Evolutionary conservation across 306 rosid genomes (phyloP).

Genomic region (Cicer chorassanicum): DNA sequence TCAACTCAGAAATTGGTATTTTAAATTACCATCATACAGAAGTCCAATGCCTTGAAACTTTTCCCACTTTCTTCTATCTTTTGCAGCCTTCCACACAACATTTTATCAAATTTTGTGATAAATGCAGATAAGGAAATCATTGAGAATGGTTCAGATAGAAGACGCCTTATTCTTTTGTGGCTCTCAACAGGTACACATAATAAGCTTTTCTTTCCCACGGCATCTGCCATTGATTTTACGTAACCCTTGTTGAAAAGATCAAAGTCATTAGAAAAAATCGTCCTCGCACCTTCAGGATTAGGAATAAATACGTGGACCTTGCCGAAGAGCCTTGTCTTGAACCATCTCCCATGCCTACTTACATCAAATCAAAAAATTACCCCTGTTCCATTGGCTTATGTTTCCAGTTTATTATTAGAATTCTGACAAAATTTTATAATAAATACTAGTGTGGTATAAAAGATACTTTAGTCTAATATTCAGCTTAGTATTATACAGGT

Average conservation of each 20-base stretch:
- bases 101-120: constrained; percentile 61
- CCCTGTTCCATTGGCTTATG: neutral
- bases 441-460: constrained; percentile 10
- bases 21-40: constrained; percentile 59
- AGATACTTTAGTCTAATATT: neutral
- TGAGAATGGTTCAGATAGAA: constrained; percentile 73
- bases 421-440: neutral
- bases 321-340: constrained; percentile 77
- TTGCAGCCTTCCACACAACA: constrained; percentile 61
- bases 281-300: constrained; percentile 65
- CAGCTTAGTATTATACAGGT: neutral
- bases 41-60: constrained; percentile 64
- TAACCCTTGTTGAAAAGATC: constrained; percentile 70
- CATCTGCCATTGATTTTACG: constrained; percentile 78
- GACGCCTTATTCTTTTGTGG: constrained; percentile 74
- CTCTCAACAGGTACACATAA: constrained; percentile 60
- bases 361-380: constrained; percentile 32
- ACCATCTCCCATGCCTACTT: constrained; percentile 73
- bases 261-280: constrained; percentile 67
- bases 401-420: constrained; percentile 3
- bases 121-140: constrained; percentile 60
- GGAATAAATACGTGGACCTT: constrained; percentile 75
- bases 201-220: constrained; percentile 66
- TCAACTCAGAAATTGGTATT: constrained; percentile 15
- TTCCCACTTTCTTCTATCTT: constrained; percentile 52